Percentiles rank a stretch among this genome's conserved stretches.
phyloP scores from a whole-genome alignment of 2,329 filamentous ascomycete genomes.

The Penicillium carneum region DNA sequence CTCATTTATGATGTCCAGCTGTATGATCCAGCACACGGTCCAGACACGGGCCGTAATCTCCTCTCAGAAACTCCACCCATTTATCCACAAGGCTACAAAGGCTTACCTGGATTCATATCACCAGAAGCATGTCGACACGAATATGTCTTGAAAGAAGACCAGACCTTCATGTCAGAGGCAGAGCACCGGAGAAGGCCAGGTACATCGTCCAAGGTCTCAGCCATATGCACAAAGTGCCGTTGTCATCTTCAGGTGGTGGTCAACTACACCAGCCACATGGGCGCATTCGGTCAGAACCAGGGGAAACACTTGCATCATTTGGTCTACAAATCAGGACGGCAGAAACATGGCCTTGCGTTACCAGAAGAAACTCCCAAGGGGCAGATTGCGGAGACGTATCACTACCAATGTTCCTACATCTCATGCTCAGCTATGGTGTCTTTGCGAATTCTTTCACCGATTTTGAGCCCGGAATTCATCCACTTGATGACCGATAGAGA shows the following conservation, averaged over 20 bases:
- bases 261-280: conserved; percentile 56
- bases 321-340: conserved; percentile 50
- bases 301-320: conserved; percentile 70
- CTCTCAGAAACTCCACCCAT: conserved; percentile 65
- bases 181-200: conserved; percentile 51
- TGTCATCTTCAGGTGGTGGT: conserved; percentile 67
- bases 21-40: conserved; percentile 55
- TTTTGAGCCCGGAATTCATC: conserved; percentile 59
- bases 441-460: conserved; percentile 61
- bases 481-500: conserved; percentile 62
- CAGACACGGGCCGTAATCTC: conserved; percentile 59
- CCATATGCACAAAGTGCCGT: conserved; percentile 68
- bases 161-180: conserved; percentile 58
- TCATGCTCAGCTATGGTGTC: conserved; percentile 63
- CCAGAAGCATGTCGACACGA: conserved; percentile 64
- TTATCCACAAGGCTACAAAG: conserved; percentile 50
- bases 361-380: conserved; percentile 40
- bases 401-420: conserved; percentile 67
- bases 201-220: conserved; percentile 64
- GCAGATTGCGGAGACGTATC: conserved; percentile 54
- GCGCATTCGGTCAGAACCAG: conserved; percentile 55
- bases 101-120: conserved; percentile 48
- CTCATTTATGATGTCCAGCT: conserved; percentile 56
- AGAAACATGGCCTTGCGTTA: conserved; percentile 34
- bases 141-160: conserved; percentile 64